Base-by-base conservation (phyloP, 305 asterid genomes). In the Fraxinus ornus region DNA sequence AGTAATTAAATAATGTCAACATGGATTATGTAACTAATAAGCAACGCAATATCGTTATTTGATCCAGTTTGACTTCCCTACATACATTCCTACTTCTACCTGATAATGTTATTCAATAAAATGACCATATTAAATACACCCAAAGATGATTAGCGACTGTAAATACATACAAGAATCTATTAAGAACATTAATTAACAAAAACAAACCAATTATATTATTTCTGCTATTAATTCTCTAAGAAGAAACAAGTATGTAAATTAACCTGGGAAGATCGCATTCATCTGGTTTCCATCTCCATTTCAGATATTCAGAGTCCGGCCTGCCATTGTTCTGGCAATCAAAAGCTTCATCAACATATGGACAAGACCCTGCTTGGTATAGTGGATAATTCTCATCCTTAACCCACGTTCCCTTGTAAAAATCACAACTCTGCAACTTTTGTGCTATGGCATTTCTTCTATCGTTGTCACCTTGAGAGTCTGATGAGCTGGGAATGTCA, bases 261-360 rank as follows among this genome's bases (percentile, higher is more conserved):
- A 83, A 92, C 99, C 99, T 92, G 75, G 99, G 98, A 85, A 93
- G 94, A 78, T 92, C 91, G 83, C 98, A 94, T 55, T 86, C 96
- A 91, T 89, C 87, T 8, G 98, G 98, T 76, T 91, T 91, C 99
- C 99, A 96, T 86, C 93, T 88, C 98, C 98, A 93, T 64, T 93
- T 92, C 33, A 92, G 78, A 82, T 96, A 94, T 17, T 83, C 92
- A 26, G 91, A 90, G 44, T 96, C 98, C 2, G 92, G 94, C 90
- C 98, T 92, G 47, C 98, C 97, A 72, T 96, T 94, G 71, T 82
- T 83, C 88, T 91, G 97, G 47, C 99, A 96, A 86, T 93, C 95
- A 82, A 88, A 96, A 80, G 87, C 98, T 44, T 92, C 99, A 74
- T 96, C 98, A 8, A 96, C 98, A 64, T 92, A 94, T 2, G 98